These are phyloP conservation scores for Beta corolliflora DNA, from an alignment of 179 eudicot genomes.

Conservation along the genomic window DNA sequence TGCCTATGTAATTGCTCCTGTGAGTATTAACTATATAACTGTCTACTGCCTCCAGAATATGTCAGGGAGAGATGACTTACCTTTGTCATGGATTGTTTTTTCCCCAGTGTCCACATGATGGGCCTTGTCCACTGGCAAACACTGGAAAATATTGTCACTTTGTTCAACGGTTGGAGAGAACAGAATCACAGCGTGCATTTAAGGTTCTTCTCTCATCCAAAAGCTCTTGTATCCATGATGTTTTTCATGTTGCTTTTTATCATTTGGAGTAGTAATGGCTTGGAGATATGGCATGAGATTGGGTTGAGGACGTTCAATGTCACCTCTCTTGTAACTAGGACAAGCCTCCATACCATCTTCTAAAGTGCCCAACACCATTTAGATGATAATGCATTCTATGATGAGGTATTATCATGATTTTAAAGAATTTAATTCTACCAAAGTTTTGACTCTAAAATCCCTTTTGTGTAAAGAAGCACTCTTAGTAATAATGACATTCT, in stretches of 20 bases:
- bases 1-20: constrained; percentile 92
- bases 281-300: background rate
- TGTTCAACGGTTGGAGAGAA: constrained; percentile 92
- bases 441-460: background rate
- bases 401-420: background rate
- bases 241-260: background rate
- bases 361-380: background rate
- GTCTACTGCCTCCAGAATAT: background rate
- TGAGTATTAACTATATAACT: constrained; percentile 39
- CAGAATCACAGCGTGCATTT: constrained; percentile 80
- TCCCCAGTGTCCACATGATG: constrained; percentile 85
- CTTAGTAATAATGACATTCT: background rate
- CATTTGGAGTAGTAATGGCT: background rate
- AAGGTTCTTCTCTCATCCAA: constrained; percentile 51
- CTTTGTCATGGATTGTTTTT: background rate
- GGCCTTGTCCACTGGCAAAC: constrained; percentile 78
- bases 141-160: constrained; percentile 91
- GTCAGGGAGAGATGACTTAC: constrained; percentile 8
- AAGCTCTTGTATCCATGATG: constrained; percentile 1
- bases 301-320: background rate
- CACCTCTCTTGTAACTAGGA: background rate
- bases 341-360: background rate
- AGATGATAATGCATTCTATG: background rate
- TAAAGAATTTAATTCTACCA: background rate
- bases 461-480: background rate